Percentiles rank a stretch among this genome's conserved stretches.
Conservation (phyloP, 2,329 filamentous ascomycete species). For the Lachnellula arida region DNA sequence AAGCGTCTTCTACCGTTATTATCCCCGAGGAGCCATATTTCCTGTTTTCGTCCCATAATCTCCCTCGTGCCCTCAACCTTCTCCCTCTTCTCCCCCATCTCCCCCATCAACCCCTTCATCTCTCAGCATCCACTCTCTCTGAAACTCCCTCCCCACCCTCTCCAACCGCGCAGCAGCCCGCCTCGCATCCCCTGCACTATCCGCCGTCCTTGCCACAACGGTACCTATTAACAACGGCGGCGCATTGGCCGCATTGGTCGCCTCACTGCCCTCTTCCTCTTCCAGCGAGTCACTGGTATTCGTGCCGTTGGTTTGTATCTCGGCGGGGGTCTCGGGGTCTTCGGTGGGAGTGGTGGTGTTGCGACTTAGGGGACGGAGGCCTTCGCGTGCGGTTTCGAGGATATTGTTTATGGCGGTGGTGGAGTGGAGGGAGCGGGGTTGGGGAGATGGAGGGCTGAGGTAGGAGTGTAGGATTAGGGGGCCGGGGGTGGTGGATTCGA, state of each 20-base stretch:
- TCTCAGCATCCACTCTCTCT: slow-evolving; percentile 45
- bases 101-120: slow-evolving; percentile 8
- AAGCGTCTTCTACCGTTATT: background rate
- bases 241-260: slow-evolving; percentile 20
- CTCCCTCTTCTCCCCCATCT: slow-evolving; percentile 5
- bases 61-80: slow-evolving; percentile 13
- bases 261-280: slow-evolving; percentile 9
- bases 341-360: slow-evolving; percentile 9
- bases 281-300: slow-evolving; percentile 4
- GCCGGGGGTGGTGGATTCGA: slow-evolving; percentile 44
- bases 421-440: background rate
- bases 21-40: background rate
- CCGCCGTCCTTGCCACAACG: slow-evolving; percentile 46
- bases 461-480: slow-evolving; percentile 41
- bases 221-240: slow-evolving; percentile 51
- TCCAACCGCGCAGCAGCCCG: slow-evolving; percentile 50
- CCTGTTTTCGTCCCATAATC: background rate
- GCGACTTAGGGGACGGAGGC: slow-evolving; percentile 22
- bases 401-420: slow-evolving; percentile 10
- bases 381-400: slow-evolving; percentile 20
- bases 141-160: slow-evolving; percentile 49
- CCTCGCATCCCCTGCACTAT: slow-evolving; percentile 47
- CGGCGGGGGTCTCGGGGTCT: no score
- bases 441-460: slow-evolving; percentile 34
- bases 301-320: background rate